phyloP scores from a whole-genome alignment of 2,329 filamentous ascomycete genomes.

The Fusarium buharicum region DNA sequence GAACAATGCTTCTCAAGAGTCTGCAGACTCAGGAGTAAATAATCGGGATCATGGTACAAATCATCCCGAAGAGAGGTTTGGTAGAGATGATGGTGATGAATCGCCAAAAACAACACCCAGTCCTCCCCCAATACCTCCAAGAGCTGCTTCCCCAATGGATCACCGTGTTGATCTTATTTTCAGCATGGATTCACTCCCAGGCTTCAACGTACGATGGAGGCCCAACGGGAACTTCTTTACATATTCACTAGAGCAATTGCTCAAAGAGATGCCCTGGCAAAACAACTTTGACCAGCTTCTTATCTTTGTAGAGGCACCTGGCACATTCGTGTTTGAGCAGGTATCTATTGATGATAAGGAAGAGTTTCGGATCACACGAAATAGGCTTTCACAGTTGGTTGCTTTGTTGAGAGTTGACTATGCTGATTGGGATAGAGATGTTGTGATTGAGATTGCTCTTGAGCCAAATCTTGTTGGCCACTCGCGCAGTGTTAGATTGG shows the following conservation, averaged over 20 bases:
- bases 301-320: conserved; percentile 1
- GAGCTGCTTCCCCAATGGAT: not conserved
- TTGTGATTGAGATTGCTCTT: conserved; percentile 13
- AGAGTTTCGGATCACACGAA: conserved; percentile 1
- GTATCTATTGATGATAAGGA: not conserved
- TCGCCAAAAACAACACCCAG: not conserved
- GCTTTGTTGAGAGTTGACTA: not conserved
- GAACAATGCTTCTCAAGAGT: not conserved
- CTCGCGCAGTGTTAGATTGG: not conserved
- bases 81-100: not conserved
- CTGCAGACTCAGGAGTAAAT: not conserved
- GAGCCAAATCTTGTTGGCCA: not conserved
- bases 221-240: not conserved
- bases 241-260: not conserved
- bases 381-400: conserved; percentile 4
- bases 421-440: not conserved
- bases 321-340: not conserved
- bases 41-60: not conserved
- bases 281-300: not conserved
- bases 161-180: not conserved
- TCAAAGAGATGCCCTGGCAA: not conserved
- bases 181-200: conserved; percentile 14
- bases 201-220: not conserved
- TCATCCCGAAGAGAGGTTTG: too few relatives aligned
- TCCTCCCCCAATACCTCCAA: rapidly evolving